Evolutionary conservation across 768 basidiomycete genomes (phyloP).

Genomic region (Trametes cinnabarina): DNA sequence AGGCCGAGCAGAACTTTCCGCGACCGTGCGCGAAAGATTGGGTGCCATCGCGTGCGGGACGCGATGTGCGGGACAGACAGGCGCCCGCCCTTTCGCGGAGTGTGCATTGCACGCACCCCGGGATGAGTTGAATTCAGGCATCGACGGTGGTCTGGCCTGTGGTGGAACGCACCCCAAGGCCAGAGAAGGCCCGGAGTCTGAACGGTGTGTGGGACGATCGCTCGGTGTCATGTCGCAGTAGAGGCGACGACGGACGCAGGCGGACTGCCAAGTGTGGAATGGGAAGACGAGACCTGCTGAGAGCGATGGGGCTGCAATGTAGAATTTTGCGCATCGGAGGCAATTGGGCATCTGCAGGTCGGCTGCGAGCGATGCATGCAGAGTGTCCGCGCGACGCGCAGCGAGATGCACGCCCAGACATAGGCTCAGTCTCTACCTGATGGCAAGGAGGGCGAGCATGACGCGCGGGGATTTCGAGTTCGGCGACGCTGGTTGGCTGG

Average conservation of each 20-base stretch:
- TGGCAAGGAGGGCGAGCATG: background rate
- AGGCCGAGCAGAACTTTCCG: background rate
- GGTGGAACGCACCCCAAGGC: slow-evolving; percentile 13
- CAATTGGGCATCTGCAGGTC: background rate
- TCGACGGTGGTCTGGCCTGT: slow-evolving; percentile 3
- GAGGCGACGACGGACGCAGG: background rate
- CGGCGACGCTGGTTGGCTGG: background rate
- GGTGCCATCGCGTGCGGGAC: no score
- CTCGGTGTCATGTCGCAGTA: background rate
- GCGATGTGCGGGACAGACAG: background rate
- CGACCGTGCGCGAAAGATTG: background rate
- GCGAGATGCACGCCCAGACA: background rate
- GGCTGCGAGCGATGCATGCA: background rate
- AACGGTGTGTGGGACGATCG: slow-evolving; percentile 13
- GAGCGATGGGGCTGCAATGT: no score
- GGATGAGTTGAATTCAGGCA: background rate
- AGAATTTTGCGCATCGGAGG: background rate
- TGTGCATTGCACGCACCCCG: background rate
- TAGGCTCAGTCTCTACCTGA: background rate
- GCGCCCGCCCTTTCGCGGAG: slow-evolving; percentile 4
- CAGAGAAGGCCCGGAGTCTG: slow-evolving; percentile 18
- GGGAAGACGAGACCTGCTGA: background rate
- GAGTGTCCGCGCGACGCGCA: background rate
- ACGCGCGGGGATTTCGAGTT: background rate
- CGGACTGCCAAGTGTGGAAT: slow-evolving; percentile 4